A percentile compares a stretch with the other conserved stretches of the same genome.
Evolutionary conservation across 2,329 filamentous ascomycete genomes (phyloP).

Genomic region (Calonectria hawksworthii): DNA sequence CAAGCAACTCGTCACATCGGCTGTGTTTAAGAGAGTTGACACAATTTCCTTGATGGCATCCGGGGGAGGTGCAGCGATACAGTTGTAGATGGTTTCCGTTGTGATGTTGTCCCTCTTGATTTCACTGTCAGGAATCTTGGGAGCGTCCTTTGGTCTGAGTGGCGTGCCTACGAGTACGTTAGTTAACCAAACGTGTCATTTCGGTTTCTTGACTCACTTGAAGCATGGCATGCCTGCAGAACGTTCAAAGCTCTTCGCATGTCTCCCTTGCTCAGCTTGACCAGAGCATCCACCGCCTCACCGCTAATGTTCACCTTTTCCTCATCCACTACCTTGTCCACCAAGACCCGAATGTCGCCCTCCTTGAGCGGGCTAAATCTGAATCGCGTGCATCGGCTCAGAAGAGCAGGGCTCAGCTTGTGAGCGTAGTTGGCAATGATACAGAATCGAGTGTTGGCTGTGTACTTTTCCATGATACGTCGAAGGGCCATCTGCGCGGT

Average conservation of each 20-base stretch:
- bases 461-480: constrained; percentile 99
- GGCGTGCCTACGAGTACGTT: constrained; percentile 69
- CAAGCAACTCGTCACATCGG: constrained; percentile 91
- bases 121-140: constrained; percentile 72
- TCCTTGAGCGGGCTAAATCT: constrained; percentile 95
- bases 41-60: constrained; percentile 89
- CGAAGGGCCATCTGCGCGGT: constrained; percentile 98
- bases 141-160: constrained; percentile 70
- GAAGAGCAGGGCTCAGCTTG: constrained; percentile 92
- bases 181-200: constrained; percentile 10
- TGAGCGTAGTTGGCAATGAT: constrained; percentile 99
- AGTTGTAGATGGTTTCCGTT: constrained; percentile 96
- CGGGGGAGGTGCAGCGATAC: constrained; percentile 94
- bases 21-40: constrained; percentile 84
- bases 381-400: constrained; percentile 95
- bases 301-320: constrained; percentile 87
- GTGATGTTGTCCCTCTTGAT: constrained; percentile 84
- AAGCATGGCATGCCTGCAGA: constrained; percentile 95
- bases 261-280: constrained; percentile 91
- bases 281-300: constrained; percentile 86
- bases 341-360: constrained; percentile 83
- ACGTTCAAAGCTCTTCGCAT: constrained; percentile 97
- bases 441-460: constrained; percentile 96
- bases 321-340: constrained; percentile 90
- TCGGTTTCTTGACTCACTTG: constrained; percentile 69